Evolutionary conservation across 208 protist genomes (phyloP), one percentile per base, ranked within the genome.

Genomic region (Acanthamoeba culbertsoni): DNA sequence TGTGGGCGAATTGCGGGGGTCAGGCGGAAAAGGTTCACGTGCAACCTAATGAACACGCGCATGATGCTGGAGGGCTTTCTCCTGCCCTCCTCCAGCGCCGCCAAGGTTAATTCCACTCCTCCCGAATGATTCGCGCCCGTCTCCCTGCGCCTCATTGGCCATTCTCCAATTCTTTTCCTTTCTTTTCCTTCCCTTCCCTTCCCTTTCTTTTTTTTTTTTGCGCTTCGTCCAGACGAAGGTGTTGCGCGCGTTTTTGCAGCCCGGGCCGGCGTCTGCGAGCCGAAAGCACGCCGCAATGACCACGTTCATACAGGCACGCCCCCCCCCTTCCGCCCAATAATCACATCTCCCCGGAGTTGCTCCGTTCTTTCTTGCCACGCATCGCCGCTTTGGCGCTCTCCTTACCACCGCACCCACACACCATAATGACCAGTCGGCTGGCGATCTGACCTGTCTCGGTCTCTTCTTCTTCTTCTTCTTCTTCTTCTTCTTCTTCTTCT

Each of bases 21-120:
- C 68, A 79, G 79, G 16, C 79, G 79, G 33, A 88, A 88, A n/a
- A 40, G 79, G 37, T 88, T 88, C 79, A 65, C 14, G 1, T 57
- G 45, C 45, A 88, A 88, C n/a, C 53, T 88, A 3, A 88, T 88
- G 79, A 88, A 57, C 33, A 88, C 79, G n/a, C 79, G 79, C 45
- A 88, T 88, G 79, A 88, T 88, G 79, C 42, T 88, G 1, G 79
- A 88, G 23, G 79, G 79, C 45, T 45, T 88, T 18, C 35, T 88
- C 16, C 42, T 88, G 3, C 79, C 79, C 2, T 88, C 79, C 16
- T 35, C 79, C 31, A 88, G 48, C 28, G 40, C 16, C 1, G 79
- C 62, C 45, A 88, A 88, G 79, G 79, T 88, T 26, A 26, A 68
- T 68, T 23, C 2, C 26, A 31, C 2, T n/a, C n/a, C n/a, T n/a